Percentiles rank a stretch among this genome's conserved stretches.
Conservation (phyloP, 2,329 filamentous ascomycete species). For the Talaromyces sp. region DNA sequence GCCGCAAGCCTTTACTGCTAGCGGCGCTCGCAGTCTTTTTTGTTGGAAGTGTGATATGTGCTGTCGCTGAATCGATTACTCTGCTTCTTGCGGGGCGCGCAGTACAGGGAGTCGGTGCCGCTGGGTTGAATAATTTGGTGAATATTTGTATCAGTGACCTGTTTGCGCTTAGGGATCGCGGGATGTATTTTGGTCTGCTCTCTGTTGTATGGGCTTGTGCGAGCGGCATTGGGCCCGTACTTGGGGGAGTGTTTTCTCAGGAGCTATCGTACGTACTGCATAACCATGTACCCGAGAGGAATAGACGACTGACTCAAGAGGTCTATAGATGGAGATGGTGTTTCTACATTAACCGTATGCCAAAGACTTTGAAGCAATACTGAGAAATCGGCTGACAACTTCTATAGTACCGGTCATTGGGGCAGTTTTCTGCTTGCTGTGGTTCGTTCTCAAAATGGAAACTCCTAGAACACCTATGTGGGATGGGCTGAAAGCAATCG, state of each 20-base stretch:
- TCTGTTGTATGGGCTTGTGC: conserved; percentile 47
- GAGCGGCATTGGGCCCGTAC: conserved; percentile 42
- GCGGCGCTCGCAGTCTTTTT: conserved; percentile 49
- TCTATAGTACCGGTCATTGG: conserved; percentile 48
- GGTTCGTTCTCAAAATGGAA: conserved; percentile 53
- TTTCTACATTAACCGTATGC: conserved; percentile 48
- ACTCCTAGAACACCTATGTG: conserved; percentile 51
- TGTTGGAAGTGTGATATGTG: conserved; percentile 47
- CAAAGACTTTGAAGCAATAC: neutral
- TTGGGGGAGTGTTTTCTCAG: conserved; percentile 23
- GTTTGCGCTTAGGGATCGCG: conserved; percentile 41
- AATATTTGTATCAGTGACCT: conserved; percentile 49
- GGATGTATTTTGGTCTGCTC: conserved; percentile 42
- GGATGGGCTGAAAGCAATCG: conserved; percentile 52
- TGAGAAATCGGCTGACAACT: neutral
- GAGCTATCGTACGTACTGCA: conserved; percentile 2
- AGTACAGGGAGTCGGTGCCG: conserved; percentile 47
- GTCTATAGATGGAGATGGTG: conserved; percentile 47
- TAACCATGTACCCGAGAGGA: neutral
- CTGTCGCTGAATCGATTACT: conserved; percentile 40
- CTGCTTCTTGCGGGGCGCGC: conserved; percentile 46
- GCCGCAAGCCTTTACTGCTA: conserved; percentile 51
- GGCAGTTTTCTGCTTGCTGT: conserved; percentile 48
- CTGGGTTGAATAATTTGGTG: conserved; percentile 44
- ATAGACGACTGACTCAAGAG: neutral